Percentiles rank a stretch among this genome's conserved stretches.
Evolutionary conservation across 495 filamentous ascomycete species (phyloP).

Genomic region (Penicillium pancosmium): DNA sequence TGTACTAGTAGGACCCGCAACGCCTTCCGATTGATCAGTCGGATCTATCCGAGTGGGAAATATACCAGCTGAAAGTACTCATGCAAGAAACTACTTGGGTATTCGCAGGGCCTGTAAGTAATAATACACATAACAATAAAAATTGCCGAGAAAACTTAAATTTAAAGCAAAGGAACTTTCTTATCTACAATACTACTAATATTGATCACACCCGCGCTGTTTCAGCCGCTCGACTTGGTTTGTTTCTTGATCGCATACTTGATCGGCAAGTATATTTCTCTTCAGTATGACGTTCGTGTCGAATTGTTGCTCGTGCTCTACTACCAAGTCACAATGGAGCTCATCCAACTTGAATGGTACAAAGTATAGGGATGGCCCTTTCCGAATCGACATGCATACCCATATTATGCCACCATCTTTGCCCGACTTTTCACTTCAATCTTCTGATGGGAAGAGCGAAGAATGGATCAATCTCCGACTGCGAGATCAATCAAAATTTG

Average conservation of each 20-base stretch:
- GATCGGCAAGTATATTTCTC: neutral
- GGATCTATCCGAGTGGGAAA: conserved; percentile 17
- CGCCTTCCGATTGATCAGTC: conserved; percentile 18
- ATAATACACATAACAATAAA: too few relatives aligned
- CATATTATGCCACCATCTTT: conserved; percentile 29
- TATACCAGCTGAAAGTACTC: neutral
- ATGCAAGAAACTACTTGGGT: too few relatives aligned
- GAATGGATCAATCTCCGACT: conserved; percentile 21
- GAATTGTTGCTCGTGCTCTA: conserved; percentile 1
- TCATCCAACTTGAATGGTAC: neutral
- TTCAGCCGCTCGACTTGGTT: neutral
- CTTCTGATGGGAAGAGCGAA: neutral
- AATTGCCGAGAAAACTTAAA: too few relatives aligned
- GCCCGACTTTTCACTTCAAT: conserved; percentile 21
- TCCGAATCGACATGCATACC: conserved; percentile 28
- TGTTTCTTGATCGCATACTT: neutral
- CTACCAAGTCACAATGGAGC: neutral
- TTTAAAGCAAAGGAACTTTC: too few relatives aligned
- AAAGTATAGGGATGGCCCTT: conserved; percentile 10
- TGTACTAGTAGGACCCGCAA: conserved; percentile 7
- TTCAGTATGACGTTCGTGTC: conserved; percentile 5
- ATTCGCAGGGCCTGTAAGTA: too few relatives aligned
- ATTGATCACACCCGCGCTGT: neutral
- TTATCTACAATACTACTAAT: neutral
- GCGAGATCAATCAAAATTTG: neutral